phyloP scores from a whole-genome alignment of 2,329 filamentous ascomycete species.

The Botrytis porri region DNA sequence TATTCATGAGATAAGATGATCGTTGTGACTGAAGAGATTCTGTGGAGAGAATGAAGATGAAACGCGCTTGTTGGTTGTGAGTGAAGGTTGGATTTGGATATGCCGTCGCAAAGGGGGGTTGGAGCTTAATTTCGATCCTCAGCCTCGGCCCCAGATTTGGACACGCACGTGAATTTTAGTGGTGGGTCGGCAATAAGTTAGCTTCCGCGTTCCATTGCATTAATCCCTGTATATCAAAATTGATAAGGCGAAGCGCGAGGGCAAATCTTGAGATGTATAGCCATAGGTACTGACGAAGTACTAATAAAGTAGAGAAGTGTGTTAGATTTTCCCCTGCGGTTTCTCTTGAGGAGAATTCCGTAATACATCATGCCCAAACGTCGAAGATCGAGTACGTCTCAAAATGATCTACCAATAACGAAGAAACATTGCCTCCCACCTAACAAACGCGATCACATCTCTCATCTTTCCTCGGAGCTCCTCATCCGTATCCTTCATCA shows the following conservation, averaged over 20 bases:
- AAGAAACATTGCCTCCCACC: constrained; percentile 27
- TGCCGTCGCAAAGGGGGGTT: constrained; percentile 12
- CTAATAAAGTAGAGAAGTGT: background rate
- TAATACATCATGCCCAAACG: constrained; percentile 28
- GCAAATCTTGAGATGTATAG: background rate
- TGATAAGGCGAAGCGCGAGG: constrained; percentile 15
- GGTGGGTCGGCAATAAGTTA: constrained; percentile 15
- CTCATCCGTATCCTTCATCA: constrained; percentile 79
- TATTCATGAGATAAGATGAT: background rate
- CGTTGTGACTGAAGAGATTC: background rate
- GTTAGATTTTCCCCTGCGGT: background rate
- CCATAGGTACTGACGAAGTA: background rate
- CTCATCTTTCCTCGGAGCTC: constrained; percentile 79
- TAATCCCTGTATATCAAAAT: constrained; percentile 6
- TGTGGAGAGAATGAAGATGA: background rate
- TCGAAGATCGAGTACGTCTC: constrained; percentile 26
- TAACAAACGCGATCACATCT: constrained; percentile 58
- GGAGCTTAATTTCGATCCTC: constrained; percentile 10
- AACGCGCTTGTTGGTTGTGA: background rate
- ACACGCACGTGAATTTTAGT: constrained; percentile 18
- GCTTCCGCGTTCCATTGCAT: background rate
- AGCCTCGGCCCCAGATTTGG: constrained; percentile 16
- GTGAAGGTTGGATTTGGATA: constrained; percentile 1
- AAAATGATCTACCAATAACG: background rate
- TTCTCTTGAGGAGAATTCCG: background rate